Evolutionary conservation across 2,329 filamentous ascomycete species (phyloP), one percentile per base, ranked within the genome.

Genomic region (Diaporthe helianthi): DNA sequence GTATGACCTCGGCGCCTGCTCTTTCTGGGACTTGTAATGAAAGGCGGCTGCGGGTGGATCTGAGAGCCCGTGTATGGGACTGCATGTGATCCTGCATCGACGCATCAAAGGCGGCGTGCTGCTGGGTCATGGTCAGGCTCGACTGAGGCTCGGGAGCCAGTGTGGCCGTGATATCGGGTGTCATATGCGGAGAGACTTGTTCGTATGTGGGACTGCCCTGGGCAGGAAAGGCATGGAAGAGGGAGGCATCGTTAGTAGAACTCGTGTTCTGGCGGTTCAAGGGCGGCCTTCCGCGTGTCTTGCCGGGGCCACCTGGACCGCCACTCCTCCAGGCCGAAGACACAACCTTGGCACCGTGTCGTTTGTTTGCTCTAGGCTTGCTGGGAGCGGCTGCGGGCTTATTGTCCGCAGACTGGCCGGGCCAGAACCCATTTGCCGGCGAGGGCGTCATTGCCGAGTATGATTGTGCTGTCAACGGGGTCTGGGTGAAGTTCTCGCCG

Each of bases 301-400:
- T 97, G 2, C 91, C 90, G 5, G 85, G 87, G 1, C 87, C 82
- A 15, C 89, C 84, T 47, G 85, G 83, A 19, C 87, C 87, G 69
- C 86, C 88, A 72, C 89, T 89, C 67, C 91, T 89, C 94, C 94
- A 98, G 0, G 94, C 94, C 12, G 94, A 97, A 0, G 94, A 97
- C 0, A 97, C 93, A 8, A 93, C 93, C 76, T 89, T 89, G 0
- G 93, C 92, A 0, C 94, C 94, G 77, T 97, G 92, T 4, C 93
- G 87, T 67, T 90, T 84, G 67, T 86, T 78, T 0, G 78, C 79
- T 7, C 86, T 84, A 2, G 81, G 79, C 72, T 85, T 90, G 65
- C 86, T 88, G 1, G 91, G 89, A 4, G 90, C 92, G n/a, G 92
- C 83, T 4, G 92, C 92, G 0, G 93, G 94, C 60, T 86, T 89